Evolutionary conservation across 2,329 filamentous ascomycete genomes (phyloP).

Genomic region (Graphilbum sp.): DNA sequence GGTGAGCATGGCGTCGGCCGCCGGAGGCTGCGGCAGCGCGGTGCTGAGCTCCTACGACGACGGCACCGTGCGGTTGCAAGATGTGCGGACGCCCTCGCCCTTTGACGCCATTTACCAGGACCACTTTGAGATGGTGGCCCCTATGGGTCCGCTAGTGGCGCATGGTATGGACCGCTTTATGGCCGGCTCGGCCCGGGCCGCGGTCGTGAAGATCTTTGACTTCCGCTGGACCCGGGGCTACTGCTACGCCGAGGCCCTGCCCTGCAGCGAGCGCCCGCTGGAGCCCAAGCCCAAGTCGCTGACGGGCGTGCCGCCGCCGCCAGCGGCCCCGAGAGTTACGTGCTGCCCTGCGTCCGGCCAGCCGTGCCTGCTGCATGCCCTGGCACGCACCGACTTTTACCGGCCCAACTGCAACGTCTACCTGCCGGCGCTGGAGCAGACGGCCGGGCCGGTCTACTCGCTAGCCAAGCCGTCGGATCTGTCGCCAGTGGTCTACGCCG

Average conservation of each 20-base stretch:
- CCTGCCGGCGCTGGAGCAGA: conserved; percentile 2
- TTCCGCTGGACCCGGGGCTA: conserved; percentile 32
- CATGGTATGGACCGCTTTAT: conserved; percentile 35
- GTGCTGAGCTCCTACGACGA: conserved; percentile 37
- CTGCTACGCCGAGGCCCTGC: conserved; percentile 27
- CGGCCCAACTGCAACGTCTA: conserved; percentile 32
- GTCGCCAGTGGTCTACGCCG: conserved; percentile 2
- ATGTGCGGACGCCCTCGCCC: conserved; percentile 29
- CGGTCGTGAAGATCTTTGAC: conserved; percentile 34
- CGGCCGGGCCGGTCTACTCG: conserved; percentile 1
- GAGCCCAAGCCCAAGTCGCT: conserved; percentile 2
- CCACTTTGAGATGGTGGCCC: conserved; percentile 30
- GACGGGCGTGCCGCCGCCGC: background rate
- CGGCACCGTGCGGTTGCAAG: conserved; percentile 29
- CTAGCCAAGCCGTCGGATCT: conserved; percentile 2
- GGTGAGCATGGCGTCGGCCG: background rate
- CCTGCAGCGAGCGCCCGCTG: conserved; percentile 19
- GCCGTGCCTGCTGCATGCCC: background rate
- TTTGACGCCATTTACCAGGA: conserved; percentile 34
- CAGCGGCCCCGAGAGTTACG: background rate
- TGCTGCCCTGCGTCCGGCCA: background rate
- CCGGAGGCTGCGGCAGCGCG: conserved; percentile 10
- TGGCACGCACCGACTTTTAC: conserved; percentile 21
- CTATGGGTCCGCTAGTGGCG: conserved; percentile 28
- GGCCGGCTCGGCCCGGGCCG: conserved; percentile 26